Evolutionary conservation across 768 basidiomycete genomes (phyloP).

Genomic region (Russula sp.): DNA sequence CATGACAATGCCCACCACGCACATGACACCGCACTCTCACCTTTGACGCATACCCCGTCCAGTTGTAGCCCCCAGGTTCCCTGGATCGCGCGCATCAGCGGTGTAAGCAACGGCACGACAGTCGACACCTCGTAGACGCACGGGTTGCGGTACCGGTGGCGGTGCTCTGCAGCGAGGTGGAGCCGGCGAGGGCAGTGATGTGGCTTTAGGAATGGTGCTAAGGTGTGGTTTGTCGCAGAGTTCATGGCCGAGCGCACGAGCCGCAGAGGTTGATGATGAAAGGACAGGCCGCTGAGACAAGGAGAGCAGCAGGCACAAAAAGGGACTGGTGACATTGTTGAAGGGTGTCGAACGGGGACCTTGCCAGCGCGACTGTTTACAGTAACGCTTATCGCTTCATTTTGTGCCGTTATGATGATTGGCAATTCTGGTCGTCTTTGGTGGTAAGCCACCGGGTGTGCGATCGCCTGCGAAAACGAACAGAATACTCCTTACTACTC

Average conservation of each 20-base stretch:
- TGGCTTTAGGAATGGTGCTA: conserved; percentile 74
- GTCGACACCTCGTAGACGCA: conserved; percentile 41
- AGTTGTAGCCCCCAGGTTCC: conserved; percentile 65
- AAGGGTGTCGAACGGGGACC: conserved; percentile 46
- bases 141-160: conserved; percentile 39
- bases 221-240: conserved; percentile 71
- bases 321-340: conserved; percentile 42
- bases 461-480: too few relatives aligned
- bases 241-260: conserved; percentile 55
- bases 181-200: conserved; percentile 34
- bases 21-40: conserved; percentile 46
- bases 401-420: too few relatives aligned
- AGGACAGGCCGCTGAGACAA: too few relatives aligned
- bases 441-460: too few relatives aligned
- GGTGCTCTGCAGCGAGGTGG: conserved; percentile 25
- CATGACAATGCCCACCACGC: conserved; percentile 37
- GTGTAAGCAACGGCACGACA: not conserved
- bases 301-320: conserved; percentile 21
- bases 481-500: too few relatives aligned
- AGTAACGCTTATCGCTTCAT: too few relatives aligned
- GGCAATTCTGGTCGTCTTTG: too few relatives aligned
- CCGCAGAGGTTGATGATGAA: not conserved
- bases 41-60: conserved; percentile 60
- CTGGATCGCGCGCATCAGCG: conserved; percentile 60
- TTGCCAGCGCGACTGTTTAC: too few relatives aligned